Percentiles rank a stretch among this genome's conserved stretches.
phyloP scores from a whole-genome alignment of 805 yeast genomes.

The Wickerhamiella cacticola region DNA sequence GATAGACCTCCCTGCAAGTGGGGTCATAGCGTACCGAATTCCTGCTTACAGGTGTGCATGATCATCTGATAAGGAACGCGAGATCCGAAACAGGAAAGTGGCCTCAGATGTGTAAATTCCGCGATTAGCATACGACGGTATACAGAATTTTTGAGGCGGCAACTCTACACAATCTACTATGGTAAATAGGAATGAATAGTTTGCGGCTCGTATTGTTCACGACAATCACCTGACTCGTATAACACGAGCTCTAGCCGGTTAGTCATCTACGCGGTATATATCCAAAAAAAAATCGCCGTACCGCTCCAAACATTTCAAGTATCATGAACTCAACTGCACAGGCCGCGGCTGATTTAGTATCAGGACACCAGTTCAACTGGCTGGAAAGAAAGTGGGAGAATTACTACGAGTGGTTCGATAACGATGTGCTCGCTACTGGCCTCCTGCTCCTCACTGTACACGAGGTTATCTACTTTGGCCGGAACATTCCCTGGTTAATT shows the following conservation, averaged over 20 bases:
- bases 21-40: too few species aligned
- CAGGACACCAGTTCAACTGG: slow-evolving; percentile 23
- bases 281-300: neutral
- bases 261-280: slow-evolving; percentile 4
- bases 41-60: neutral
- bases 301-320: neutral
- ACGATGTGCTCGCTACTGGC: slow-evolving; percentile 89
- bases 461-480: slow-evolving; percentile 81
- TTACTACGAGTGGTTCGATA: slow-evolving; percentile 72
- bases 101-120: too few species aligned
- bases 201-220: too few species aligned
- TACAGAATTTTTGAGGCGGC: too few species aligned
- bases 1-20: too few species aligned
- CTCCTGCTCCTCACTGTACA: slow-evolving; percentile 68
- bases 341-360: neutral
- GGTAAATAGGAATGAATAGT: too few species aligned
- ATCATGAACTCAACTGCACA: slow-evolving; percentile 7
- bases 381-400: slow-evolving; percentile 78
- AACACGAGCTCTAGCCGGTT: neutral
- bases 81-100: neutral
- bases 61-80: neutral
- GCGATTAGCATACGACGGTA: too few species aligned
- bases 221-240: slow-evolving; percentile 1
- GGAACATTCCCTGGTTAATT: slow-evolving; percentile 86
- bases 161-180: too few species aligned